A percentile compares a stretch with the other conserved stretches of the same genome.
Evolutionary conservation across 352 stramenopile species (phyloP).

Genomic region (Globisporangium lucens): DNA sequence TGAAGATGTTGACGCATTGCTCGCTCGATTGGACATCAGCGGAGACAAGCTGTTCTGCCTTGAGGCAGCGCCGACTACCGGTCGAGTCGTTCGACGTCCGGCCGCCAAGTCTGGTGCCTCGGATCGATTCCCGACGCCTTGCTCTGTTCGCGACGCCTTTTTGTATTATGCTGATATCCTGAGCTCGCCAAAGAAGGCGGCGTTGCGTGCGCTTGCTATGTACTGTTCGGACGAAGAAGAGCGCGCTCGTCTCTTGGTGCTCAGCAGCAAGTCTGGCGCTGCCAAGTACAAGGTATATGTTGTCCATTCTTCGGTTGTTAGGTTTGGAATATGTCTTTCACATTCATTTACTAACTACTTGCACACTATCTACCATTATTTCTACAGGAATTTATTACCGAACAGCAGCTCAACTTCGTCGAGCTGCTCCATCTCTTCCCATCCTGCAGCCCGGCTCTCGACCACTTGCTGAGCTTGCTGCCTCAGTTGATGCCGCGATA

Average conservation of each 20-base stretch:
- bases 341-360: background rate
- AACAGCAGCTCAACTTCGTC: slow-evolving; percentile 87
- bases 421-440: slow-evolving; percentile 93
- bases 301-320: background rate
- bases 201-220: slow-evolving; percentile 54
- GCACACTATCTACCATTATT: background rate
- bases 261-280: slow-evolving; percentile 68
- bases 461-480: slow-evolving; percentile 84
- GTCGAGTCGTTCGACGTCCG: slow-evolving; percentile 15
- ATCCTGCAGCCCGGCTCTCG: slow-evolving; percentile 87
- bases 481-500: slow-evolving; percentile 91
- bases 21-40: slow-evolving; percentile 45
- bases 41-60: slow-evolving; percentile 32
- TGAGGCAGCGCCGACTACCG: slow-evolving; percentile 27
- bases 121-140: slow-evolving; percentile 45
- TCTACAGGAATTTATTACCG: slow-evolving; percentile 73
- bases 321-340: background rate
- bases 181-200: slow-evolving; percentile 72
- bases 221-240: slow-evolving; percentile 68
- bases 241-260: slow-evolving; percentile 50
- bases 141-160: slow-evolving; percentile 77
- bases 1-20: slow-evolving; percentile 62
- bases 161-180: slow-evolving; percentile 82
- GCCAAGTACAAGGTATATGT: slow-evolving; percentile 55
- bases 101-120: slow-evolving; percentile 27